Evolutionary conservation across 164 flowering plant species (phyloP), one percentile per base, ranked within the genome.

Genomic region (Magnolia officinalis): DNA sequence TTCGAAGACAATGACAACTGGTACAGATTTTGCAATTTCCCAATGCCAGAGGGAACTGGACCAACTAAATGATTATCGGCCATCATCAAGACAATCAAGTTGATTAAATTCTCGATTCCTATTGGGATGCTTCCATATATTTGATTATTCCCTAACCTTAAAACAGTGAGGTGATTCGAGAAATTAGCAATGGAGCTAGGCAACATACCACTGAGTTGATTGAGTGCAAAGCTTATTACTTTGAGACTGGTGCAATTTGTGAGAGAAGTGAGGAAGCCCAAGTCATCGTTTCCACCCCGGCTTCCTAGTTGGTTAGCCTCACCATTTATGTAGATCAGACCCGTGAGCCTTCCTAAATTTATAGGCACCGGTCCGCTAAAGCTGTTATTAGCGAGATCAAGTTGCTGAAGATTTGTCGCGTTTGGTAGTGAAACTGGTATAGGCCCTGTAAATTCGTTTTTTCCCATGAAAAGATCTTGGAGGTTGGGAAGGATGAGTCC

Each of bases 341-440:
- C 21, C 9, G 29, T 2, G 1, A 76, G 70, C 1, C 58, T 67
- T 14, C 78, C 82, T 1, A 72, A 13, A 10, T 50, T 31, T 20
- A 14, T 68, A 20, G 82, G 79, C 6, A 80, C 64, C 2, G 29
- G 8, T 24, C 82, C 79, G 10, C n/a, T 72, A 31, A 77, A 77
- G 4, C 61, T 31, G 24, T 80, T 77, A 2, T 14, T 9, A 18
- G 58, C 23, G 29, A 80, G 59, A 20, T 70, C 78, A 55, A 79
- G 55, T 13, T 63, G 26, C 18, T 20, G 4, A 31, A 72, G 68
- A 29, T 24, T 66, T 6, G 78, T 21, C 18, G 78, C 77, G 71
- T 79, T 79, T 19, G 77, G 14, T 18, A 79, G 37, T 37, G 81
- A 79, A 6, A 66, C 16, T 63, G 81, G 81, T 2, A 76, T 80